Conservation (phyloP, 2,329 filamentous ascomycete genomes). For the Botrytis paeoniae region DNA sequence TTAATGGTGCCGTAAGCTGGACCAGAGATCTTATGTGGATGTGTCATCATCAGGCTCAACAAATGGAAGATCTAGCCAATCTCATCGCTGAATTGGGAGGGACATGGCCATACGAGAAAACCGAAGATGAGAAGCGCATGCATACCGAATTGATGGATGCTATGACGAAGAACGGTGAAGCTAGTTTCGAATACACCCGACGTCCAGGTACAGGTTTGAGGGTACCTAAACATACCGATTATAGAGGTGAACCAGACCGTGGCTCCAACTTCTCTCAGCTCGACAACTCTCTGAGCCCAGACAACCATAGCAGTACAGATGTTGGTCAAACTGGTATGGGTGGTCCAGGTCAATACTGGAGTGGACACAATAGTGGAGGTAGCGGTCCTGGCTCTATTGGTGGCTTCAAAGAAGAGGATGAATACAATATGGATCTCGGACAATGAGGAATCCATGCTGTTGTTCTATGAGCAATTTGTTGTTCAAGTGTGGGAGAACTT, state of each 20-base stretch:
- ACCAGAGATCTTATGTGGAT: conserved; percentile 98
- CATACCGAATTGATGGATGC: conserved; percentile 87
- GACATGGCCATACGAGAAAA: conserved; percentile 74
- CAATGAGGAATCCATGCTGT: conserved; percentile 37
- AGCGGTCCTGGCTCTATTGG: conserved; percentile 65
- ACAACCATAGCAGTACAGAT: conserved; percentile 37
- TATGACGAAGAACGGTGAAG: conserved; percentile 72
- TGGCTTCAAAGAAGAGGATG: conserved; percentile 92
- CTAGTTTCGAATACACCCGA: conserved; percentile 79
- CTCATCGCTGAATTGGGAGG: conserved; percentile 70
- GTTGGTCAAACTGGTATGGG: conserved; percentile 33
- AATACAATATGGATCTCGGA: conserved; percentile 78
- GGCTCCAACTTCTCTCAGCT: conserved; percentile 41
- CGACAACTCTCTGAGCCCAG: conserved; percentile 53
- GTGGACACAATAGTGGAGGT: conserved; percentile 68
- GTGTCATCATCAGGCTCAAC: conserved; percentile 81
- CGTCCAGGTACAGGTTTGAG: conserved; percentile 79
- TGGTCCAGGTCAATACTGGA: conserved; percentile 55
- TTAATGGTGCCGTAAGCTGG: conserved; percentile 96
- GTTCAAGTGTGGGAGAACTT: not conserved
- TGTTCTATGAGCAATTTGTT: not conserved
- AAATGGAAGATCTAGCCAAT: conserved; percentile 82
- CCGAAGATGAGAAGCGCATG: conserved; percentile 94
- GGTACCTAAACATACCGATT: conserved; percentile 90
- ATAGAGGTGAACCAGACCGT: conserved; percentile 74